phyloP scores from a whole-genome alignment of 768 basidiomycete species.

The Kwoniella shandongensis region DNA sequence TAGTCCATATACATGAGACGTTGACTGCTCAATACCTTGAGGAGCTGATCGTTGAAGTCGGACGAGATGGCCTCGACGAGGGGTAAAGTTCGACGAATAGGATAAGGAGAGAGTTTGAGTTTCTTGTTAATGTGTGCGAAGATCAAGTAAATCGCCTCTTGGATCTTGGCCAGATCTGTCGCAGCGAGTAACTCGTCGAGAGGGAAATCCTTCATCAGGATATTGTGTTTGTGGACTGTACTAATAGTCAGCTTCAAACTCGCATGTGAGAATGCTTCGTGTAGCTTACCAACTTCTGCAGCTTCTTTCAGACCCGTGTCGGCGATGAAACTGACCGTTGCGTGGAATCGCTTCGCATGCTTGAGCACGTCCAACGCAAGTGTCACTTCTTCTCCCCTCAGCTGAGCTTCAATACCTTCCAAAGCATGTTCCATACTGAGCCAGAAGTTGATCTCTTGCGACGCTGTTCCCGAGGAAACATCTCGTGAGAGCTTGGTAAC shows the following conservation, averaged over 20 bases:
- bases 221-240: constrained; percentile 93
- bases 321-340: constrained; percentile 95
- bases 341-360: constrained; percentile 94
- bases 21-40: constrained; percentile 85
- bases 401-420: constrained; percentile 87
- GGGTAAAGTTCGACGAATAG: constrained; percentile 89
- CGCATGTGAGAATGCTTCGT: not conserved
- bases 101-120: constrained; percentile 93
- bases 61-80: constrained; percentile 97
- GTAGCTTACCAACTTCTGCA: constrained; percentile 72
- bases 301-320: constrained; percentile 96
- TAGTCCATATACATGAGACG: constrained; percentile 92
- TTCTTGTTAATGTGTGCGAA: constrained; percentile 94
- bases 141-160: constrained; percentile 81
- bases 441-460: constrained; percentile 99
- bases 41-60: constrained; percentile 93
- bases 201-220: constrained; percentile 98
- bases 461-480: constrained; percentile 90
- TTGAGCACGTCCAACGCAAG: constrained; percentile 71
- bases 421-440: constrained; percentile 87
- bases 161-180: constrained; percentile 91
- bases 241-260: not conserved
- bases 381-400: constrained; percentile 85
- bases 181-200: constrained; percentile 94
- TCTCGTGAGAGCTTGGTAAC: constrained; percentile 95